A percentile compares a stretch with the other conserved stretches of the same genome.
Conservation (phyloP, 2,329 filamentous ascomycete species). For the Fusarium sp. region DNA sequence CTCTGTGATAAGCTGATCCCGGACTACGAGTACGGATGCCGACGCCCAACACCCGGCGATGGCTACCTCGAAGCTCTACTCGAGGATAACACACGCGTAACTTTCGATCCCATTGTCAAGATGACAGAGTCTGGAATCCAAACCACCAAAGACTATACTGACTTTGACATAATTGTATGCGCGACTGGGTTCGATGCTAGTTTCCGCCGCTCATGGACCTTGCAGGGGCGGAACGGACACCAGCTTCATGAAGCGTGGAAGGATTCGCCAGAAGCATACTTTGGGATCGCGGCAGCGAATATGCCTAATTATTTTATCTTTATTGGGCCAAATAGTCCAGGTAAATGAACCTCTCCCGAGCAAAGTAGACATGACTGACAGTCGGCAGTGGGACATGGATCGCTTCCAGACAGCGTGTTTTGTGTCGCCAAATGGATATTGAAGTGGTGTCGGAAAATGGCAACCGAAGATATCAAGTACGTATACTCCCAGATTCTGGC, state of each 20-base stretch:
- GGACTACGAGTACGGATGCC: conserved; percentile 37
- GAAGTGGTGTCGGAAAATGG: conserved; percentile 9
- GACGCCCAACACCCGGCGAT: conserved; percentile 39
- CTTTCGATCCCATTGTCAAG: conserved; percentile 7
- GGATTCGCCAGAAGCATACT: conserved; percentile 12
- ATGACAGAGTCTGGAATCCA: conserved; percentile 14
- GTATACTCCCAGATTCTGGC: background rate
- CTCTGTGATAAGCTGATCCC: conserved; percentile 33
- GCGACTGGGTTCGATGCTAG: conserved; percentile 32
- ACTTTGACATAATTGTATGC: conserved; percentile 29
- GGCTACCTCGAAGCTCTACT: conserved; percentile 43
- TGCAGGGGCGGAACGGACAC: conserved; percentile 6
- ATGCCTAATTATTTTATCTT: conserved; percentile 10
- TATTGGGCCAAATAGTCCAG: background rate
- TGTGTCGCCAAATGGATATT: background rate
- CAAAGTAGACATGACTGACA: background rate
- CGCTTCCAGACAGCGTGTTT: background rate
- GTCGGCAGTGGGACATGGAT: background rate
- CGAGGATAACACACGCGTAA: conserved; percentile 17
- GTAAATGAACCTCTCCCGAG: background rate
- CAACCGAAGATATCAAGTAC: conserved; percentile 13
- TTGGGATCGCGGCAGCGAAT: background rate
- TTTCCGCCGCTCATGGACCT: conserved; percentile 7
- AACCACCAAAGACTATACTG: background rate
- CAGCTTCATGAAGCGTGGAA: conserved; percentile 12